Conservation (phyloP, 805 yeast genomes). For the Saccharomycopsis guyanensis region DNA sequence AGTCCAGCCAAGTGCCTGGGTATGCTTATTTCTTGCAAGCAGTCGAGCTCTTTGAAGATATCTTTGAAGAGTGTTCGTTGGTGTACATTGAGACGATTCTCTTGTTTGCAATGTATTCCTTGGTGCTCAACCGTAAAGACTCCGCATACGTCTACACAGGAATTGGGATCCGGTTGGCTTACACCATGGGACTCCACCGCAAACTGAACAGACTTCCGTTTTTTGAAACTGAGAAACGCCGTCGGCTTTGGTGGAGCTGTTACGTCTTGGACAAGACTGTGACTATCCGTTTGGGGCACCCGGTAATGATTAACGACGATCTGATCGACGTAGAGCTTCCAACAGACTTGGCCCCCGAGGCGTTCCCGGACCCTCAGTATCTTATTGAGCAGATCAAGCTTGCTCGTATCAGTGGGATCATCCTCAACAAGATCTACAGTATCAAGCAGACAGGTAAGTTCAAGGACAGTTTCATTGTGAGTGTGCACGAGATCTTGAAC, state of each 20-base stretch:
- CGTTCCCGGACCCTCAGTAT: conserved; percentile 2
- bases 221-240: conserved; percentile 4
- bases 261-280: conserved; percentile 14
- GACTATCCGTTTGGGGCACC: conserved; percentile 16
- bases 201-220: conserved; percentile 1
- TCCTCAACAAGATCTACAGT: conserved; percentile 13
- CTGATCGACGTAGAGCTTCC: conserved; percentile 12
- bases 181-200: conserved; percentile 15
- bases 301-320: conserved; percentile 18
- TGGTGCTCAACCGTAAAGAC: conserved; percentile 13
- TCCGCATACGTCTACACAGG: conserved; percentile 15
- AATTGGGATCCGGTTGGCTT: conserved; percentile 16
- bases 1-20: conserved; percentile 9
- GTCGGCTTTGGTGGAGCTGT: conserved; percentile 17
- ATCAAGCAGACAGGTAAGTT: not conserved
- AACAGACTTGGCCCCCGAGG: not conserved
- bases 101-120: conserved; percentile 10
- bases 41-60: conserved; percentile 10
- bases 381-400: conserved; percentile 11
- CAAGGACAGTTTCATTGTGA: conserved; percentile 13
- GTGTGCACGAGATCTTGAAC: conserved; percentile 14
- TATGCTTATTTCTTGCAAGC: conserved; percentile 8
- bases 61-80: conserved; percentile 9
- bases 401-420: conserved; percentile 11
- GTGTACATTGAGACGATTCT: conserved; percentile 13